These are phyloP conservation scores for Myxozyma vanderwaltii DNA, from an alignment of 805 yeast species.

Conservation along the genomic window DNA sequence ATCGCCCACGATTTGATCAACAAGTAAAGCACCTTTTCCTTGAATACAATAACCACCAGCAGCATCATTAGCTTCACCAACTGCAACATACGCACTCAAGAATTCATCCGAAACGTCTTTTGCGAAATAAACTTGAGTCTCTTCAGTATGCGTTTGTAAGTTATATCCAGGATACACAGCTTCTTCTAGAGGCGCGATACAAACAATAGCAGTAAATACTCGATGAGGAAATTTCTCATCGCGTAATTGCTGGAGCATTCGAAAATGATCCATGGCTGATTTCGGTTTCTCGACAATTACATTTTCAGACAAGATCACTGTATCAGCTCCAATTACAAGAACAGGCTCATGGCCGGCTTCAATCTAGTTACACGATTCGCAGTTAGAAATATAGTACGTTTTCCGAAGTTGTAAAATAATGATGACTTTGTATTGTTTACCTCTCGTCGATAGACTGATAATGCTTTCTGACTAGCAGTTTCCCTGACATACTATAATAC, in stretches of 20 bases:
- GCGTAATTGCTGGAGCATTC: slow-evolving; percentile 52
- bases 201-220: slow-evolving; percentile 58
- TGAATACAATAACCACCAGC: slow-evolving; percentile 95
- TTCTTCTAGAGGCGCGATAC: slow-evolving; percentile 48
- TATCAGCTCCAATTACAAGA: slow-evolving; percentile 67
- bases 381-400: neutral
- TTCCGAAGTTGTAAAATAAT: too few relatives aligned
- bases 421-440: too few relatives aligned
- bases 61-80: slow-evolving; percentile 75
- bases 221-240: slow-evolving; percentile 50
- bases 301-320: slow-evolving; percentile 62
- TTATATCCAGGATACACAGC: slow-evolving; percentile 49
- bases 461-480: slow-evolving; percentile 71
- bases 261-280: slow-evolving; percentile 53
- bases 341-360: slow-evolving; percentile 42
- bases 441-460: slow-evolving; percentile 57
- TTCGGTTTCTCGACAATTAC: slow-evolving; percentile 80
- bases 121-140: slow-evolving; percentile 46
- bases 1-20: slow-evolving; percentile 72
- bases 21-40: slow-evolving; percentile 61
- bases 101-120: slow-evolving; percentile 54
- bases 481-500: slow-evolving; percentile 58
- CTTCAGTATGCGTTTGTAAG: slow-evolving; percentile 47
- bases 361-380: slow-evolving; percentile 28
- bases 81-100: slow-evolving; percentile 60